These are phyloP conservation scores for Thalassiosira exigua DNA, from an alignment of 352 stramenopile genomes.

Conservation along the genomic window DNA sequence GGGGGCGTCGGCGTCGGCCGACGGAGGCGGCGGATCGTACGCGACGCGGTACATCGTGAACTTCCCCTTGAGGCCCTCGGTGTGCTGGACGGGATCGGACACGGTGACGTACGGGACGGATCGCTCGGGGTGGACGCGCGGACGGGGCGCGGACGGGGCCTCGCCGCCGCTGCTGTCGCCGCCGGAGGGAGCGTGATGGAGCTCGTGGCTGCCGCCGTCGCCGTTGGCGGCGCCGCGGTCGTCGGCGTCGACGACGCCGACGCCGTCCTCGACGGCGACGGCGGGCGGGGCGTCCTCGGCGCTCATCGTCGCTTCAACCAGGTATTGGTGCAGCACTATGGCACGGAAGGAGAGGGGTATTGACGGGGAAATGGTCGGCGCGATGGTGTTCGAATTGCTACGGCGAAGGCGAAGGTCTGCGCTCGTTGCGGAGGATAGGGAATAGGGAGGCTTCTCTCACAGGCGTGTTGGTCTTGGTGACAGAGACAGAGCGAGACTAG, in stretches of 20 bases:
- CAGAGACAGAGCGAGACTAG: no score
- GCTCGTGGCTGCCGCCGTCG: not conserved
- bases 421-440: no score
- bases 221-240: not conserved
- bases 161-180: not conserved
- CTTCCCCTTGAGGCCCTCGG: slow-evolving; percentile 91
- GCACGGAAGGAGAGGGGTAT: not conserved
- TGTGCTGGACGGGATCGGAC: slow-evolving; percentile 91
- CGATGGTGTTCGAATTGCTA: no score
- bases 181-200: not conserved
- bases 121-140: slow-evolving; percentile 20
- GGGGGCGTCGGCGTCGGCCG: not conserved
- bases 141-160: slow-evolving; percentile 4
- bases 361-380: no score
- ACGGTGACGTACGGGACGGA: slow-evolving; percentile 68
- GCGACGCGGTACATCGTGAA: slow-evolving; percentile 94
- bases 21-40: slow-evolving; percentile 32
- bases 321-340: no score
- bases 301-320: slow-evolving; percentile 1
- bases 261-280: no score
- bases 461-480: no score
- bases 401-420: no score
- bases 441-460: no score
- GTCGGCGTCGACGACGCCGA: no score
- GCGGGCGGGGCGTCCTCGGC: not conserved